Percentiles rank a stretch among this genome's conserved stretches.
These are phyloP conservation scores for Ilyonectria mors-panacis DNA, from an alignment of 2,329 filamentous ascomycete genomes.

Conservation along the genomic window DNA sequence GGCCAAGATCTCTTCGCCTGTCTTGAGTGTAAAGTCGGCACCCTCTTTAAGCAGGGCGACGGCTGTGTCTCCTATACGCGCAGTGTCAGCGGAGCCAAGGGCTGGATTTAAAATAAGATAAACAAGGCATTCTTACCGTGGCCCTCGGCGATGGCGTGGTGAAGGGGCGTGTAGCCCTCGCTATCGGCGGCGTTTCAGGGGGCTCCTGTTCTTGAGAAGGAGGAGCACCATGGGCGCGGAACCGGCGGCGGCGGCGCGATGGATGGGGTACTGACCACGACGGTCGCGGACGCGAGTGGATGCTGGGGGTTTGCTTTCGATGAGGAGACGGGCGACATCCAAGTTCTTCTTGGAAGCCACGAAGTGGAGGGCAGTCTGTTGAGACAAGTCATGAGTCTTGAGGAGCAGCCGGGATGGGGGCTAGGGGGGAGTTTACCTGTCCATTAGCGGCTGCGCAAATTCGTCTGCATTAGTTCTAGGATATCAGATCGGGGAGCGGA, in stretches of 20 bases:
- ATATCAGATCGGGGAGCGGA: too few relatives aligned
- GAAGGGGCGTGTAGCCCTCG: conserved; percentile 88
- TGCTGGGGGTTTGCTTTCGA: conserved; percentile 75
- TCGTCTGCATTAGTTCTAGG: conserved; percentile 9
- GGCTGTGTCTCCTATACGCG: conserved; percentile 78
- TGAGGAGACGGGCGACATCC: conserved; percentile 83
- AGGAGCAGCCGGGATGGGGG: neutral
- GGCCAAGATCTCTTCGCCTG: conserved; percentile 78
- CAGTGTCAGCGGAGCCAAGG: neutral
- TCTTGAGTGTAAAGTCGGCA: conserved; percentile 84
- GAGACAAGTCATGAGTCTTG: neutral
- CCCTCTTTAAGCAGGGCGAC: conserved; percentile 87
- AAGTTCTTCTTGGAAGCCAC: conserved; percentile 91
- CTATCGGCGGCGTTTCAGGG: conserved; percentile 88
- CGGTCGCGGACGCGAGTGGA: conserved; percentile 86
- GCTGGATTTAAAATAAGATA: neutral
- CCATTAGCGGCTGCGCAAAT: conserved; percentile 70
- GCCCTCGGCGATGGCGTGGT: conserved; percentile 86
- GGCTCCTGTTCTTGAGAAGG: conserved; percentile 82
- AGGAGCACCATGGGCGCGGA: conserved; percentile 89
- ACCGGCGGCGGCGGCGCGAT: conserved; percentile 91
- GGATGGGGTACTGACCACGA: conserved; percentile 90
- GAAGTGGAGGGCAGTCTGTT: conserved; percentile 89
- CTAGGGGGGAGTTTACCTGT: conserved; percentile 62
- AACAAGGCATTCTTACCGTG: conserved; percentile 65